Evolutionary conservation across 495 filamentous ascomycete species (phyloP).

Genomic region (Durotheca rogersii): DNA sequence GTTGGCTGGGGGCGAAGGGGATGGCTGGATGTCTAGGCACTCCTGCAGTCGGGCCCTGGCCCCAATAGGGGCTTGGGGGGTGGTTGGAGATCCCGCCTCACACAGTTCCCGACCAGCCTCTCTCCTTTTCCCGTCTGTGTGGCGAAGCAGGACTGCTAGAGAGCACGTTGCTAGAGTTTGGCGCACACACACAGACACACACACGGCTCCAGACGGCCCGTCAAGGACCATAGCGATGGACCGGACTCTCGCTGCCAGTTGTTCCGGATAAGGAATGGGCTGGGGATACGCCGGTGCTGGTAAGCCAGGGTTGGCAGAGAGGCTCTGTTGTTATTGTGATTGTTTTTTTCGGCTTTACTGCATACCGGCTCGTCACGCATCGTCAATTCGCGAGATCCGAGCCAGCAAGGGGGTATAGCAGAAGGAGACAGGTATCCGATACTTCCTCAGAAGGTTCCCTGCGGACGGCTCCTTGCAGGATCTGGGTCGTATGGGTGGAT

Average conservation of each 20-base stretch:
- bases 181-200: too few species aligned
- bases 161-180: too few species aligned
- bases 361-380: conserved; percentile 8
- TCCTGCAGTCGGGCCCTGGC: too few species aligned
- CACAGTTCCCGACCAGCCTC: too few species aligned
- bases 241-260: conserved; percentile 1
- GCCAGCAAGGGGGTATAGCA: conserved; percentile 7
- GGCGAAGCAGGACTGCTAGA: too few species aligned
- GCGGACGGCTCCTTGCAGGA: conserved; percentile 15
- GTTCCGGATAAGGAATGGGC: conserved; percentile 1
- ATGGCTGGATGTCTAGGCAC: too few species aligned
- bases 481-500: conserved; percentile 22
- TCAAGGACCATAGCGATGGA: conserved; percentile 3
- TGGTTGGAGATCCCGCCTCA: too few species aligned
- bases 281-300: conserved; percentile 1
- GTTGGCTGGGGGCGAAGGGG: too few species aligned
- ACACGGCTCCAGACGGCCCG: not conserved
- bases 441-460: conserved; percentile 18
- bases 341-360: conserved; percentile 11
- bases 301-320: not conserved
- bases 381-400: not conserved
- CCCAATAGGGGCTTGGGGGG: too few species aligned
- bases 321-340: too few species aligned
- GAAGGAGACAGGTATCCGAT: conserved; percentile 16
- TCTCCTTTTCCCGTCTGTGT: too few species aligned